Conservation (phyloP, 495 filamentous ascomycete species). For the Astrothelium macrocarpum region DNA sequence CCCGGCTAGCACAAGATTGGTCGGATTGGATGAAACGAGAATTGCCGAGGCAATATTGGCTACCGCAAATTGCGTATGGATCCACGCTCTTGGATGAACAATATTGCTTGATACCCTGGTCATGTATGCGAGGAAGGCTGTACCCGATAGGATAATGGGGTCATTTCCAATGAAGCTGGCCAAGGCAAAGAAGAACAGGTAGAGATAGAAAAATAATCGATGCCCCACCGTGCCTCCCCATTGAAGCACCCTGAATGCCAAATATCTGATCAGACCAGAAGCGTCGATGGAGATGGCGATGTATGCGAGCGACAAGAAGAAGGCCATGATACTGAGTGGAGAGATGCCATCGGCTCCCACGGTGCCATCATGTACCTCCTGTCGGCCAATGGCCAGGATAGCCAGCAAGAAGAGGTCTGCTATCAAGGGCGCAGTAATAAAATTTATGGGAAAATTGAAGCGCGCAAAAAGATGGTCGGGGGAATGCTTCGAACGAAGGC, state of each 20-base stretch:
- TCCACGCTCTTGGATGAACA: slow-evolving; percentile 55
- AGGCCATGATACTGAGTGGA: slow-evolving; percentile 55
- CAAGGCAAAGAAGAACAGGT: slow-evolving; percentile 56
- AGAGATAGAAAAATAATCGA: slow-evolving; percentile 57
- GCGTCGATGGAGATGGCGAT: slow-evolving; percentile 66
- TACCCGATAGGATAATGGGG: slow-evolving; percentile 59
- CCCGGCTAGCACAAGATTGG: slow-evolving; percentile 60
- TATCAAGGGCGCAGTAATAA: slow-evolving; percentile 54
- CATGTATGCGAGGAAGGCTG: slow-evolving; percentile 63
- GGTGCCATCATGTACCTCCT: slow-evolving; percentile 54
- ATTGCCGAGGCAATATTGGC: slow-evolving; percentile 61
- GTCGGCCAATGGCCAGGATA: slow-evolving; percentile 49
- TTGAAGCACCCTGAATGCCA: slow-evolving; percentile 60
- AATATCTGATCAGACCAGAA: slow-evolving; percentile 53
- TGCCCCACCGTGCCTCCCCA: slow-evolving; percentile 52
- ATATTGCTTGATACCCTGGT: slow-evolving; percentile 61
- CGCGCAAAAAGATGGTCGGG: slow-evolving; percentile 30
- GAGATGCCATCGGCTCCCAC: slow-evolving; percentile 50
- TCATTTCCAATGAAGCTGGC: slow-evolving; percentile 60
- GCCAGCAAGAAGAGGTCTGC: slow-evolving; percentile 57
- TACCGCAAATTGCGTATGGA: slow-evolving; percentile 56
- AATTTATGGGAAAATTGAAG: slow-evolving; percentile 51
- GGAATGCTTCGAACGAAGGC: slow-evolving; percentile 12
- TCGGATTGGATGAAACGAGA: slow-evolving; percentile 61
- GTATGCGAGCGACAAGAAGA: slow-evolving; percentile 62